Evolutionary conservation across 768 basidiomycete species (phyloP), one percentile per base, ranked within the genome.

Genomic region (Boletus sp.): DNA sequence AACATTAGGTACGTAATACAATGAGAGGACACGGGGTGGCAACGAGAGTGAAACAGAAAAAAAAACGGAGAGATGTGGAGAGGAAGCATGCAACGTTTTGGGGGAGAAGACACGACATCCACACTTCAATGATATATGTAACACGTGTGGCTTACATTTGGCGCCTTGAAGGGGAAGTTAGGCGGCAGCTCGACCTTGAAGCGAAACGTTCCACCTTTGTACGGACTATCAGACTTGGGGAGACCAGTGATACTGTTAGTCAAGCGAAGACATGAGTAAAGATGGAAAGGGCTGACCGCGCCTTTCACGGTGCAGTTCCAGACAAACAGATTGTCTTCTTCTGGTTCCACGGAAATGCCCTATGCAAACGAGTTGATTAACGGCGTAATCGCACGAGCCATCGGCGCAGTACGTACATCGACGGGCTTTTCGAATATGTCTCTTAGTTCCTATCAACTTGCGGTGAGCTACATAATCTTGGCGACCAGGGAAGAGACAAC

Each of bases 161-260:
- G 91, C 4, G 92, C 83, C 70, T 93, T 93, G 82, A 93, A 93
- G 8, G 92, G 91, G 60, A 86, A 93, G 69, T 82, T 86, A n/a
- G 77, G 62, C 1, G 91, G 89, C n/a, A 93, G 75, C n/a, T 74
- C 71, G 13, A 93, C 67, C 37, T 72, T 84, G 70, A 92, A 92
- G 60, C 81, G 77, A 71, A 90, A 93, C 0, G 81, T 89, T 45
- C 92, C 91, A 48, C 79, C 81, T 70, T 85, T 89, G 79, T 93
- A 93, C 0, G 91, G 92, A 29, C 87, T 88, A 59, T 87, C 84
- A 43, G 82, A 64, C 90, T 93, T 58, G 25, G 42, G 32, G 17
- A 54, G 43, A 56, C 46, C 43, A 40, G 21, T 50, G 35, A 32
- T 40, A 32, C 5, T 27, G 54, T 53, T 45, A 45, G 48, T 45